Conservation (phyloP, 2,329 filamentous ascomycete species). For the Simplicillium sp. region DNA sequence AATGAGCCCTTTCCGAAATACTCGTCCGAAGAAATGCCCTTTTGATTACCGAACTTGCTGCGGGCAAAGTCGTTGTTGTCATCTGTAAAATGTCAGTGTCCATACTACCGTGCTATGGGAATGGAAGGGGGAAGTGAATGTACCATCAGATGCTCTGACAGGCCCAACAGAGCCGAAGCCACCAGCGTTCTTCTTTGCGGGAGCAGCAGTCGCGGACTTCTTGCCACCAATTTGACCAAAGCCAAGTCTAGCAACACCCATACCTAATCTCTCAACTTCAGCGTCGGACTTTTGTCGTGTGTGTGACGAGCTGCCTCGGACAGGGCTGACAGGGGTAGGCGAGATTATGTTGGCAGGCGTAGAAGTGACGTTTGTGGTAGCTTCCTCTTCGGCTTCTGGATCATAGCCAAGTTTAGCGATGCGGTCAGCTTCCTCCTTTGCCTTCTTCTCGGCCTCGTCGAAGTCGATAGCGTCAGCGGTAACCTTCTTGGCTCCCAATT, state of each 20-base stretch:
- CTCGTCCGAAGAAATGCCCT: conserved; percentile 95
- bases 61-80: conserved; percentile 79
- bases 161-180: conserved; percentile 80
- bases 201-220: conserved; percentile 41
- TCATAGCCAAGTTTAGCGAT: conserved; percentile 95
- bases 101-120: not conserved
- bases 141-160: conserved; percentile 64
- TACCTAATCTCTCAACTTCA: conserved; percentile 81
- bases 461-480: conserved; percentile 78
- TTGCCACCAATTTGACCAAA: conserved; percentile 73
- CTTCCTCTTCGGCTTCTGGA: conserved; percentile 69
- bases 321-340: conserved; percentile 66
- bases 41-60: conserved; percentile 82
- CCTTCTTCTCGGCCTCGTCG: conserved; percentile 93
- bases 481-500: conserved; percentile 90
- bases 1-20: conserved; percentile 90
- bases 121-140: not conserved
- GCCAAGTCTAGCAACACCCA: conserved; percentile 76
- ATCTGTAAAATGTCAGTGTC: conserved; percentile 26
- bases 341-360: conserved; percentile 55
- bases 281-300: conserved; percentile 55
- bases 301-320: conserved; percentile 46
- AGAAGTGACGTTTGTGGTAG: conserved; percentile 34
- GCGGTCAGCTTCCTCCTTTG: conserved; percentile 92
- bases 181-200: conserved; percentile 63